Evolutionary conservation across 2,329 filamentous ascomycete genomes (phyloP), one percentile per base, ranked within the genome.

Genomic region (Penicillium sp.): DNA sequence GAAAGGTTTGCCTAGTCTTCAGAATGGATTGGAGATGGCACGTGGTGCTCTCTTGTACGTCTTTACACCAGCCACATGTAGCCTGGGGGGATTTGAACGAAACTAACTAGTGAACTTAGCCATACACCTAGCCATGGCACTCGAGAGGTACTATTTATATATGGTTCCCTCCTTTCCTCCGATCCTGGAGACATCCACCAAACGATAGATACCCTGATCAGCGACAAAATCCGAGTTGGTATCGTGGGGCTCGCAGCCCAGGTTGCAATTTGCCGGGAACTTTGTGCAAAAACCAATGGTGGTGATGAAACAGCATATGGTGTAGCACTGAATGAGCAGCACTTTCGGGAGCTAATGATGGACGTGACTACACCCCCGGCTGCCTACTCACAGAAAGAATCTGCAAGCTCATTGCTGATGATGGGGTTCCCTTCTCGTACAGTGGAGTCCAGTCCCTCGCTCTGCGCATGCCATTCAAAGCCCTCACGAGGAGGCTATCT

Each of bases 371-470:
- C 91, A 2, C 94, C 94, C 1, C 94, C 93, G 0, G 88, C 92
- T 19, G 90, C 92, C 13, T 85, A 90, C 53, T 84, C 87, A 3
- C 75, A 64, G 76, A 82, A 67, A 72, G 80, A 68, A 75, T 65
- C 73, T 71, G 55, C 81, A 54, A 77, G 71, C 60, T 78, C 83
- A 2, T 79, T 99, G 40, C 84, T 99, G 27, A 95, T 96, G 90
- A 99, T 99, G 93, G 94, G 94, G 5, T 99, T 99, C 69, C 94
- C 94, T 0, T 95, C 91, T 6, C 85, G 92, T 38, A 89, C 89
- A 2, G 85, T 94, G 5, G 90, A 91, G 52, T 81, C 86, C 2
- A 80, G 80, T 25, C 83, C 87, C 5, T 92, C 88, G 58, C 85
- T 94, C 60, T 99, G 94, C 73, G 92, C 92, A 5, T 99, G 94